These are phyloP conservation scores for Plasmodium falciparum DNA, from an alignment of 169 alveolate species.

Conservation along the genomic window DNA sequence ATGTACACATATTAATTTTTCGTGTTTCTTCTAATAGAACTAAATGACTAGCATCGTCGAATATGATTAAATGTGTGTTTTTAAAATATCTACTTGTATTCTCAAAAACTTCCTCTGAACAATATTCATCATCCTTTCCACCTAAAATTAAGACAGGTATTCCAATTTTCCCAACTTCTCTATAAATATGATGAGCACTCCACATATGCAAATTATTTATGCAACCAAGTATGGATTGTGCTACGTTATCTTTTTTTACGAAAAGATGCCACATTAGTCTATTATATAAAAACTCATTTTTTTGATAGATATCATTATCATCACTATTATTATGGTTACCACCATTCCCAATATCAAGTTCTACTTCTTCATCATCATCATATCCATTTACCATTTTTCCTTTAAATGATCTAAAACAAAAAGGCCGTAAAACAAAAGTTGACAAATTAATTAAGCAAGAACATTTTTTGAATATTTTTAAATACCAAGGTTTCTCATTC, in stretches of 20 bases:
- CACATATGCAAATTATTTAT: slow-evolving; percentile 85
- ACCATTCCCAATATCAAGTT: no score
- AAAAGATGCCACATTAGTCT: slow-evolving; percentile 84
- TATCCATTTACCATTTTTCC: slow-evolving; percentile 13
- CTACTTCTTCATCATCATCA: slow-evolving; percentile 1
- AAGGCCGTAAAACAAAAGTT: slow-evolving; percentile 48
- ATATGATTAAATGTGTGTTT: slow-evolving; percentile 57
- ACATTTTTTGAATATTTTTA: slow-evolving; percentile 70
- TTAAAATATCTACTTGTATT: slow-evolving; percentile 37
- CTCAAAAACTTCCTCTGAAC: slow-evolving; percentile 55
- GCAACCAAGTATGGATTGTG: slow-evolving; percentile 81
- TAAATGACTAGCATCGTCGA: slow-evolving; percentile 68
- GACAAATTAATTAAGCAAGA: slow-evolving; percentile 79
- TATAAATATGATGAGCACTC: slow-evolving; percentile 81
- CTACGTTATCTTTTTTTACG: slow-evolving; percentile 78
- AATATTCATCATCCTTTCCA: slow-evolving; percentile 60
- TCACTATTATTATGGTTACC: no score
- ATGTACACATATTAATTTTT: slow-evolving; percentile 45
- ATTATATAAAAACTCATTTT: slow-evolving; percentile 75
- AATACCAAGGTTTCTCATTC: slow-evolving; percentile 77
- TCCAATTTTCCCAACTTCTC: slow-evolving; percentile 74
- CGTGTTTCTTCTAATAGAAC: slow-evolving; percentile 44
- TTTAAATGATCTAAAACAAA: slow-evolving; percentile 34
- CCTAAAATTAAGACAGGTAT: slow-evolving; percentile 70
- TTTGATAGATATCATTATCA: neutral